A percentile compares a stretch with the other conserved stretches of the same genome.
Conservation (phyloP, 148 eudicot genomes). For the Polygonum aviculare region DNA sequence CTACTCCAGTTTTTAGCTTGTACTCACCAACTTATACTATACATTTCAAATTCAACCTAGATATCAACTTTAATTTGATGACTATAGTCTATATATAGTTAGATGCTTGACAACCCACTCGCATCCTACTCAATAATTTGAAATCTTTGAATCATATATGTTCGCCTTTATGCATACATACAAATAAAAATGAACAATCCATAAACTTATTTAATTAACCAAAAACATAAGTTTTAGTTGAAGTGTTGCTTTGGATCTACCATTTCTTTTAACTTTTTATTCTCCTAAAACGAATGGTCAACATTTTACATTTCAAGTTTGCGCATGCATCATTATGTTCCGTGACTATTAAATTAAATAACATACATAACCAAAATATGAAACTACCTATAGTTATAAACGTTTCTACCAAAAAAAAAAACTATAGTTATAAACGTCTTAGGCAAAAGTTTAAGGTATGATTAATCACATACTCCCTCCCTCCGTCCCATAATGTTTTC, state of each 20-base stretch:
- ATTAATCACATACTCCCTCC: neutral
- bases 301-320: neutral
- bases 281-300: neutral
- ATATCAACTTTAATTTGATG: neutral
- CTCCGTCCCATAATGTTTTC: too few relatives aligned
- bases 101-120: neutral
- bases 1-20: neutral
- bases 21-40: neutral
- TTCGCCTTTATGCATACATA: neutral
- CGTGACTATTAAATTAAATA: neutral
- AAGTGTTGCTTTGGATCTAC: neutral
- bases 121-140: neutral
- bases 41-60: neutral
- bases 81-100: neutral
- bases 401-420: too few relatives aligned
- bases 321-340: neutral
- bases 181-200: neutral
- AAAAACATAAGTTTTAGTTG: neutral
- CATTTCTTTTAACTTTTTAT: neutral
- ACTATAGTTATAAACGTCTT: neutral
- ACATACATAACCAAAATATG: neutral
- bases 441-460: neutral
- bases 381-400: neutral
- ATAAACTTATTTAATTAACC: neutral
- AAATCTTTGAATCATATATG: conserved; percentile 6